phyloP scores from a whole-genome alignment of 2,329 filamentous ascomycete genomes.

The Coniella vitis region DNA sequence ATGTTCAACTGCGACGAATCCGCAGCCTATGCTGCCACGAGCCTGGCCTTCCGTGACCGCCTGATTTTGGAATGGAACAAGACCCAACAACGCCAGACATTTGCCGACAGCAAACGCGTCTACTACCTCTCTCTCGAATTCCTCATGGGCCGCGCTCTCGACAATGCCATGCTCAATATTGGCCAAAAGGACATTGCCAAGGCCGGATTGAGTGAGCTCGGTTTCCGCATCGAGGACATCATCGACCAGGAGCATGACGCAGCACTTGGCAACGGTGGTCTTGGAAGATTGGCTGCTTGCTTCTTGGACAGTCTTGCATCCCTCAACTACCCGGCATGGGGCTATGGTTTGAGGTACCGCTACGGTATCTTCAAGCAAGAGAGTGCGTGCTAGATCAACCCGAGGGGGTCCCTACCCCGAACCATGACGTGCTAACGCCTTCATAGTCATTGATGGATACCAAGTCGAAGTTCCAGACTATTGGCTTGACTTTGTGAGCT shows the following conservation, averaged over 20 bases:
- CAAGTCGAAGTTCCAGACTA: constrained; percentile 98
- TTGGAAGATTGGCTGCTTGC: constrained; percentile 90
- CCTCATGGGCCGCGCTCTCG: constrained; percentile 89
- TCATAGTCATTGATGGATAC: constrained; percentile 73
- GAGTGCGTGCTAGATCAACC: constrained; percentile 31
- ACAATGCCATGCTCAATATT: constrained; percentile 98
- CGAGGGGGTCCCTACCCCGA: neutral
- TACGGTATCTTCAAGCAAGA: constrained; percentile 99
- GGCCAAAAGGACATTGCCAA: constrained; percentile 78
- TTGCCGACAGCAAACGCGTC: constrained; percentile 81
- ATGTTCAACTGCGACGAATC: constrained; percentile 97
- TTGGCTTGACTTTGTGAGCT: constrained; percentile 70
- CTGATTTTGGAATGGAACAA: constrained; percentile 96
- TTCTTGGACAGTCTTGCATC: constrained; percentile 95
- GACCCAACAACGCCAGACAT: constrained; percentile 94
- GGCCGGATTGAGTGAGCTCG: constrained; percentile 79
- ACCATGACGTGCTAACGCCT: neutral
- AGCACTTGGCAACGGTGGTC: constrained; percentile 89
- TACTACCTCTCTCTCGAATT: constrained; percentile 98
- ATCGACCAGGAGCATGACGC: constrained; percentile 94
- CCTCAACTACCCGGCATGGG: constrained; percentile 94
- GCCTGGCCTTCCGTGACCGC: constrained; percentile 86
- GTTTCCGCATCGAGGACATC: constrained; percentile 94
- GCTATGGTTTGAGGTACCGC: constrained; percentile 89
- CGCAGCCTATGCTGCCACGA: constrained; percentile 85